Base-by-base conservation (phyloP, 176 grass and related monocot species). In the Raddia guianensis region DNA sequence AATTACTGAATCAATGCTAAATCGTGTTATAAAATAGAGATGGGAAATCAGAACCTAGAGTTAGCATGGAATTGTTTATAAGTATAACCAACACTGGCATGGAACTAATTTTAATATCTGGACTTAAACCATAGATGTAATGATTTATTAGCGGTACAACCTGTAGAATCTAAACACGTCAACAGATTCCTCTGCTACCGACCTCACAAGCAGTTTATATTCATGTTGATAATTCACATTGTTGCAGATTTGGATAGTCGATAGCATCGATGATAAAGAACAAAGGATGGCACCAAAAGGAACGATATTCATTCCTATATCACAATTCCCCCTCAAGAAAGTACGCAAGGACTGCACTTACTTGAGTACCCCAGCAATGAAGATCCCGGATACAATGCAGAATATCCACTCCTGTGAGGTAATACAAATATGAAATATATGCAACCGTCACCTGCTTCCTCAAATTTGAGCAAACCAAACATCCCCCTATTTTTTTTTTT, bases 391-490 rank as follows among this genome's bases (percentile, higher is more conserved):
- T 46, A 63, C 84, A 9, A 84, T 93, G 80, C 83, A 95, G 77
- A 98, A 98, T 70, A 86, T 98, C 84, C 83, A 98, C 50, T 88
- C 90, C 4, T 94, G 95, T 56, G 95, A 94, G 92, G 95, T 94
- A 89, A 75, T 56, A 70, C 14, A 43, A 4, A 85, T 42, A 75
- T 51, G 6, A 19, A 12, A 66, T 60, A 5, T 60, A 12, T 9
- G 57, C 48, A 16, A 27, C 27, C 7, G 10, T 5, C 51, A 35
- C 49, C 18, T 40, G 1, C 20, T 79, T 12, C 2, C 18, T 63
- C 11, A 68, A 72, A 32, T 63, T 33, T 71, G 51, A 51, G 5
- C 11, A 16, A 44, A 16, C 6, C 66, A 63, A 63, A 34, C 27
- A 3, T 12, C 34, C 8, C 35, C 27, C 27, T 27, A 0, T 56